A percentile compares a stretch with the other conserved stretches of the same genome.
Conservation (phyloP, 495 filamentous ascomycete genomes). For the Cercophora scortea region DNA sequence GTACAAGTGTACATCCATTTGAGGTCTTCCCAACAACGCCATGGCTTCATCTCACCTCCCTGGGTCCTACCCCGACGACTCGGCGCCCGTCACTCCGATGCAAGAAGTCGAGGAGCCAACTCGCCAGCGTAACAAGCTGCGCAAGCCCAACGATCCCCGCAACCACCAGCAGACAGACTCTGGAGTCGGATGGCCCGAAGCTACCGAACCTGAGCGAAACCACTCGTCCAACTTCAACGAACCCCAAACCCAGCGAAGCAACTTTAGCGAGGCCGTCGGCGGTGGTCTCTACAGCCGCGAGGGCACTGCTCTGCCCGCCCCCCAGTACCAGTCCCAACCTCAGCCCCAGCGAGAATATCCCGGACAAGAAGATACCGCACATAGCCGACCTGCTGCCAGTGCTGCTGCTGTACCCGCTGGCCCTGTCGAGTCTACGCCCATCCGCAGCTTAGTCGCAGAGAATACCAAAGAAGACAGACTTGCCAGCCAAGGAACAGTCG, state of each 20-base stretch:
- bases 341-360: too few relatives aligned
- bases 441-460: not conserved
- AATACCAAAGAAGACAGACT: not conserved
- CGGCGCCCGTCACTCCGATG: not conserved
- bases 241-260: not conserved
- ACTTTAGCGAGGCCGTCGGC: constrained; percentile 6
- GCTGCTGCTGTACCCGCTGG: not conserved
- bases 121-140: constrained; percentile 22
- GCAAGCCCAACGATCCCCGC: constrained; percentile 22
- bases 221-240: not conserved
- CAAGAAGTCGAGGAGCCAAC: not conserved
- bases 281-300: constrained; percentile 9
- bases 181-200: constrained; percentile 12
- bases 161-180: constrained; percentile 25
- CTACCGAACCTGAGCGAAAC: constrained; percentile 7
- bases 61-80: not conserved
- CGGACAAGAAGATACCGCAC: too few relatives aligned
- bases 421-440: not conserved
- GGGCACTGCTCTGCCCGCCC: not conserved
- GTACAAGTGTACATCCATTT: not conserved
- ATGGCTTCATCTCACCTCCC: not conserved
- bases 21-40: not conserved
- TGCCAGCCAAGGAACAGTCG: not conserved
- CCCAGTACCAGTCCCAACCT: too few relatives aligned
- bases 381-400: not conserved